Evolutionary conservation across 352 stramenopile genomes (phyloP), one percentile per base, ranked within the genome.

Genomic region (Globisporangium acanthophoron): DNA sequence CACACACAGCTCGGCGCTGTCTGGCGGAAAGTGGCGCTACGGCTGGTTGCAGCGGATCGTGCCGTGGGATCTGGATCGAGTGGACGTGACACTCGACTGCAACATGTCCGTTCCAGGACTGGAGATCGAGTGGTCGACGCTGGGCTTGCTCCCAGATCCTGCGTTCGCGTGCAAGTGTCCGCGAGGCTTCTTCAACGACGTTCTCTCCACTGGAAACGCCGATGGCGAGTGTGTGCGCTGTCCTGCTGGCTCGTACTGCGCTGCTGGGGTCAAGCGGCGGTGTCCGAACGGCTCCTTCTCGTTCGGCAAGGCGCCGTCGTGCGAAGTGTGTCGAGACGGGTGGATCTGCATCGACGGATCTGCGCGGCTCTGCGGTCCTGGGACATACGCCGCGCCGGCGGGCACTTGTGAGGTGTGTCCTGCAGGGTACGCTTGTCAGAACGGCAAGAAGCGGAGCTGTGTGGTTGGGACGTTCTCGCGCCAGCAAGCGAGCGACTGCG

Each of bases 331-430:
- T 56, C 78, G 78, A 3, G 69, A 84, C 18, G 78, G 76, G 3
- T 87, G 76, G 76, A 84, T 88, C 56, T 88, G 78, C 56, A 56
- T 84, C 11, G 65, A 73, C 43, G 78, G 78, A 29, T 64, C 80
- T 43, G 76, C 72, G 52, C 62, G 68, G 27, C 59, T 88, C 7
- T 88, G 78, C 35, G 63, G 79, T 4, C 65, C 76, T 21, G 78
- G 78, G n/a, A 87, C 76, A 9, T 88, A 71, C 52, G 72, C 71
- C 2, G 74, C 74, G 0, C 52, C 65, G 12, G 60, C 62, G 24
- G 73, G 65, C 11, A 67, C 66, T 5, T 88, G 78, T 29, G 62
- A 15, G 0, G 52, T 69, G 18, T 88, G 78, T n/a, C 74, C 76
- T 7, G 66, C 61, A 7, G 78, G 78, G 13, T 85, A 67, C 27